Conservation (phyloP, 192 early-diverging fungal genomes). For the Irineochytrium annulatum region DNA sequence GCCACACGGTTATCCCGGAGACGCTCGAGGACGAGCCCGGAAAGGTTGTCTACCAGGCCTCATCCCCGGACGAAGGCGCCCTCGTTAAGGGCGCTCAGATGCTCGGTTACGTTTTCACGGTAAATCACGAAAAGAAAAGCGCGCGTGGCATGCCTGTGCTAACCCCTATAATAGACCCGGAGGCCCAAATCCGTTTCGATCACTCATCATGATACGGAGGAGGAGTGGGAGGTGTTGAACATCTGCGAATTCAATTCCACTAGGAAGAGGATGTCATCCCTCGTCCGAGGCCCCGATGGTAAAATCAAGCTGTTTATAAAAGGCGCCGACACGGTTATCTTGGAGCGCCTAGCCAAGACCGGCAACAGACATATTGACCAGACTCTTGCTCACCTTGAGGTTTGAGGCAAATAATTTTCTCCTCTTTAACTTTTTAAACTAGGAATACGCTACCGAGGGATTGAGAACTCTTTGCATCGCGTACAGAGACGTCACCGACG, state of each 20-base stretch:
- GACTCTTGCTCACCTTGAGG: conserved; percentile 44
- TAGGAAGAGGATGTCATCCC: conserved; percentile 92
- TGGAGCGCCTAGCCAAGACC: conserved; percentile 72
- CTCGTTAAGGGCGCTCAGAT: conserved; percentile 66
- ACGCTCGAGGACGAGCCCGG: conserved; percentile 48
- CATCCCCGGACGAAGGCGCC: conserved; percentile 95
- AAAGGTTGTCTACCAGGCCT: conserved; percentile 88
- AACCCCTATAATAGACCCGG: conserved; percentile 35
- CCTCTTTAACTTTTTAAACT: conserved; percentile 38
- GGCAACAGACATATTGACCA: conserved; percentile 35
- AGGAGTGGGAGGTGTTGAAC: conserved; percentile 86
- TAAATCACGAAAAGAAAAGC: no score
- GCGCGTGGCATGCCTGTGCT: no score
- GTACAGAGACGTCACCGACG: conserved; percentile 81
- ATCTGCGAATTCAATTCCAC: conserved; percentile 98
- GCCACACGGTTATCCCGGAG: conserved; percentile 99
- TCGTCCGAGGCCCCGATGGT: conserved; percentile 84
- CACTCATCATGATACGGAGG: conserved; percentile 36
- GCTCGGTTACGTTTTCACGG: conserved; percentile 50
- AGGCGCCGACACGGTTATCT: conserved; percentile 95
- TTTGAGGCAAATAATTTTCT: neutral
- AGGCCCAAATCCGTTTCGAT: conserved; percentile 51
- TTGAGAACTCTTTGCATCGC: conserved; percentile 95
- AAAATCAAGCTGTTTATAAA: conserved; percentile 84
- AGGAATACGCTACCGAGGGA: conserved; percentile 95